Evolutionary conservation across 768 basidiomycete species (phyloP).

Genomic region (Pisolithus orientalis): DNA sequence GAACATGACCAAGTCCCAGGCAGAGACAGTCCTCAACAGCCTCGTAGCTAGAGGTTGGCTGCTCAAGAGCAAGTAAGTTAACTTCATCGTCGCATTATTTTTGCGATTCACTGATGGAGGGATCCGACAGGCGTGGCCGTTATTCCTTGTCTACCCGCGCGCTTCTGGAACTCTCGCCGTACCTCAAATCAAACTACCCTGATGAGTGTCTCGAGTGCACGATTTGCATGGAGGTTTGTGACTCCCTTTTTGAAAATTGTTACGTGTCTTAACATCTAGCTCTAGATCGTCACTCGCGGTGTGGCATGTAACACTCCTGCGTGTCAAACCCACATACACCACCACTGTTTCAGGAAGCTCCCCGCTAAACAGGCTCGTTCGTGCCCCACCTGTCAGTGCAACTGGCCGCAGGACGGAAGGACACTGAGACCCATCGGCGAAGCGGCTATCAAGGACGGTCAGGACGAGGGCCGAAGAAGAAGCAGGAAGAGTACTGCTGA

Average conservation of each 20-base stretch:
- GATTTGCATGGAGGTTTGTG: conserved; percentile 60
- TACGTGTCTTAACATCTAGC: background rate
- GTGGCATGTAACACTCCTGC: conserved; percentile 52
- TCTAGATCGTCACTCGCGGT: conserved; percentile 64
- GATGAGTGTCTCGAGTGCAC: conserved; percentile 69
- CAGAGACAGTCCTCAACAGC: conserved; percentile 63
- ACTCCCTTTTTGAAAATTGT: background rate
- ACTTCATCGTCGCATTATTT: background rate
- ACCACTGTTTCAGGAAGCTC: conserved; percentile 54
- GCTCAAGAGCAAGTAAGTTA: conserved; percentile 61
- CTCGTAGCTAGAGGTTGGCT: conserved; percentile 85
- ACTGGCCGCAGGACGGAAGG: conserved; percentile 56
- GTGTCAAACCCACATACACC: conserved; percentile 61
- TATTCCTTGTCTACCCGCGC: conserved; percentile 75
- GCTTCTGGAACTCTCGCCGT: conserved; percentile 64
- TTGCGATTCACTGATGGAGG: conserved; percentile 1
- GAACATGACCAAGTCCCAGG: conserved; percentile 70
- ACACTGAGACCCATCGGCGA: conserved; percentile 60
- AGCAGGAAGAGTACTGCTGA: conserved; percentile 29
- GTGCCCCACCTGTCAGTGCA: conserved; percentile 53
- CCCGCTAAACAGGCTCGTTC: conserved; percentile 29
- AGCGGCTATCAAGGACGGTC: conserved; percentile 55
- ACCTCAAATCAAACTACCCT: conserved; percentile 67
- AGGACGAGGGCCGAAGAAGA: conserved; percentile 39
- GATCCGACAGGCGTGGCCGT: conserved; percentile 46